Evolutionary conservation across 1,284 basidiomycete species (phyloP), one percentile per base, ranked within the genome.

Genomic region (Ganoderma lucidum): DNA sequence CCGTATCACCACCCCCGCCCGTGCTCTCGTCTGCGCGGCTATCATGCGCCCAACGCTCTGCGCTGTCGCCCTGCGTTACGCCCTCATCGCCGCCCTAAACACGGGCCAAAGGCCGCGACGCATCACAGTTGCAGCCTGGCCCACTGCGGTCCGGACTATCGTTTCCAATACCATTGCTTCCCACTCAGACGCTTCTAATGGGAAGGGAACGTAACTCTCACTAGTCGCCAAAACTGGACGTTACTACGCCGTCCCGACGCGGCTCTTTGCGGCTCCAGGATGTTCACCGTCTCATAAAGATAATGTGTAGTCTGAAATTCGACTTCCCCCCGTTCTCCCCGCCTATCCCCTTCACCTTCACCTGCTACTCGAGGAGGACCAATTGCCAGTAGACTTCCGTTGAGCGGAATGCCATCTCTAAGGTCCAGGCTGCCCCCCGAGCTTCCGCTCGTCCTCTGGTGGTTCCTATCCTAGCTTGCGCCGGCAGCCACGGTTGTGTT

Each of bases 401-500:
- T n/a, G 44, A n/a, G 44, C 44, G 44, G 44, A 35, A 55, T 64
- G 48, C 30, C 35, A 17, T 41, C 51, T 12, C 32, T 35, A 10
- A 19, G 14, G 12, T 64, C 63, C 48, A 53, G 37, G 51, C 8
- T 58, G 14, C 56, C 66, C 10, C 63, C 67, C 1, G 67, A 63
- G 2, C 48, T 68, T 39, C 58, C 42, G 5, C 53, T 56, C 51
- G 42, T 65, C 8, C 32, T 62, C 14, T 42, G 51, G n/a, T 35
- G 14, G 19, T 45, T 39, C 30, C 3, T 37, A 15, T 17, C 32
- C 17, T 32, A 15, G 17, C 23, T 30, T 23, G 32, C n/a, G 15
- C 68, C 58, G 1, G 61, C 37, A 37, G n/a, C 41, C 42, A 19
- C 48, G 15, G 23, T 65, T 12, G 37, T 58, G 9, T 12, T 53